phyloP scores from a whole-genome alignment of 163 green algal genomes.

The Volvox carteri region DNA sequence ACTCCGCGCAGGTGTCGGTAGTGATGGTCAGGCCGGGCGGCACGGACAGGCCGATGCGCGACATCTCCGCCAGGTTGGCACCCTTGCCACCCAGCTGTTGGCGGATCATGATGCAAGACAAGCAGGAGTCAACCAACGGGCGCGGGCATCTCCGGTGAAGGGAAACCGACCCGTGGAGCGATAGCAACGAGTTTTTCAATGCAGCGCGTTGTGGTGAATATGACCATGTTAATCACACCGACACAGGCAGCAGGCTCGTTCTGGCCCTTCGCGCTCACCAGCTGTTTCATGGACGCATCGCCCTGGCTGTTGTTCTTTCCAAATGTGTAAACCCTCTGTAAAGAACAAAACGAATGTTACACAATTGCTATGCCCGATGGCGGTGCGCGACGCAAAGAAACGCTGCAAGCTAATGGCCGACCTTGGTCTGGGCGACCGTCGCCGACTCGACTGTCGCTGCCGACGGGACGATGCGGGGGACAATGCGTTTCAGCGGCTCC shows the following conservation, averaged over 20 bases:
- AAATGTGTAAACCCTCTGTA: conserved; percentile 74
- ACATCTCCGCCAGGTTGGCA: conserved; percentile 94
- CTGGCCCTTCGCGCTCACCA: conserved; percentile 55
- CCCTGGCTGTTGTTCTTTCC: conserved; percentile 71
- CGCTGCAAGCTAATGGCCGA: background rate
- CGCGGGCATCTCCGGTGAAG: background rate
- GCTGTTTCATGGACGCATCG: conserved; percentile 77
- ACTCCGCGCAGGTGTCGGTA: conserved; percentile 87
- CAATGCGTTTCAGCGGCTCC: background rate
- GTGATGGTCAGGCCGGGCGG: conserved; percentile 93
- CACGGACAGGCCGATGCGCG: conserved; percentile 86
- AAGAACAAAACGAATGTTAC: background rate
- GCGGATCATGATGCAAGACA: background rate
- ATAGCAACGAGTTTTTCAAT: background rate
- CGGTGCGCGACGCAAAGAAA: background rate
- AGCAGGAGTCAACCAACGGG: background rate
- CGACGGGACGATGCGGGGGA: background rate
- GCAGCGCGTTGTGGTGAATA: background rate
- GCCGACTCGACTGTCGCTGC: background rate
- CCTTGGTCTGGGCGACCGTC: background rate
- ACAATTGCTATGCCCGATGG: background rate
- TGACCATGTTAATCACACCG: background rate
- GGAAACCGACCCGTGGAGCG: background rate
- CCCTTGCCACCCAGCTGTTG: conserved; percentile 86
- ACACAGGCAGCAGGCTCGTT: background rate